Base-by-base conservation (phyloP, 768 basidiomycete species). In the Boletus rubropictus region DNA sequence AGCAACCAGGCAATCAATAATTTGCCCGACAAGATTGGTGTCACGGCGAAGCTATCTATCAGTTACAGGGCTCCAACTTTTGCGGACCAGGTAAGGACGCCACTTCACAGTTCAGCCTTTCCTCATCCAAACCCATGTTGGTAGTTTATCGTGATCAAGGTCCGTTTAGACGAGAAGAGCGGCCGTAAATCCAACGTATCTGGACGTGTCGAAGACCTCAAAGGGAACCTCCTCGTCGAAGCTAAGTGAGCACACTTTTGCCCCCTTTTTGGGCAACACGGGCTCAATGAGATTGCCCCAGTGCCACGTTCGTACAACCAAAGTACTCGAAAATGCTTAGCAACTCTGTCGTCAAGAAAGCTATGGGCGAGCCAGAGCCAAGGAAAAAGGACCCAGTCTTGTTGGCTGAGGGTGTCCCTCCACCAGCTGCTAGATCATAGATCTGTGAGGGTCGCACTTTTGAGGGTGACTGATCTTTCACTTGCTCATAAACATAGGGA, bases 241-340 rank as follows among this genome's bases (percentile, higher is more conserved):
- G 91, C 92, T 1, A 75, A 71, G 91, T 91, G 58, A 54, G 84
- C 77, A n/a, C 4, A 21, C 18, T 6, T 6, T 3, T 21, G 7
- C 38, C 15, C 11, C 2, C 3, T 21, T 0, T 44, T 24, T 5
- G 8, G 25, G 20, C 18, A 12, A 3, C 27, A 31, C 31, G 7
- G 22, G 18, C n/a, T 40, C 36, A 7, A 49, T 28, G 8, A 18
- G 35, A 15, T 27, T 22, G 5, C 29, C 24, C 7, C 59, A 90
- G 89, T 0, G 88, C 80, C 0, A 72, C 84, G 31, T 96, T 95
- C 58, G 80, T 97, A 12, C 91, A 97, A 58, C 94, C 94, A 1
- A 82, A 80, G 48, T 92, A 94, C 57, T 87, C 93, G 3, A 80
- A 83, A 47, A 71, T 92, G 41, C 72, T 96, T 22, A 80, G 81